phyloP scores from a whole-genome alignment of 2,329 filamentous ascomycete species.

The Aspergillus neoniger region DNA sequence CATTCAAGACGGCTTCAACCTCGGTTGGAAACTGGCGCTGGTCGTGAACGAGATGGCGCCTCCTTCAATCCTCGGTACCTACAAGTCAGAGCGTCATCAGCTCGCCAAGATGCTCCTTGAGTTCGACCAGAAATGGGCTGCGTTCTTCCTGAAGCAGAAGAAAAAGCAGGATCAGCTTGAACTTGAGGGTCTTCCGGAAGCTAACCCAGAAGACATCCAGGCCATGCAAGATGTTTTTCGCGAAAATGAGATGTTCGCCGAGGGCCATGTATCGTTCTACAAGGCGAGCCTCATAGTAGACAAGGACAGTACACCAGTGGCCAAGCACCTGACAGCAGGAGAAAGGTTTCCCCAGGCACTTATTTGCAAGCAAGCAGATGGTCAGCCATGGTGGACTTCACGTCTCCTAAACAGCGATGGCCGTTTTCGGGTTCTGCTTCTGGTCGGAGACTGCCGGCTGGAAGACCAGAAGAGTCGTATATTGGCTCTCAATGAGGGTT shows the following conservation, averaged over 20 bases:
- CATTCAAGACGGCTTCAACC: conserved; percentile 55
- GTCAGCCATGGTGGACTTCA: conserved; percentile 19
- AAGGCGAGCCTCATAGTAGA: conserved; percentile 7
- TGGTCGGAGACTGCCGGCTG: conserved; percentile 60
- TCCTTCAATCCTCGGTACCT: conserved; percentile 50
- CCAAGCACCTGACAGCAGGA: conserved; percentile 9
- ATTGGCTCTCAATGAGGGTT: conserved; percentile 46
- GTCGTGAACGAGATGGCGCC: conserved; percentile 46
- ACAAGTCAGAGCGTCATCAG: conserved; percentile 54
- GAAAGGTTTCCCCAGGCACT: conserved; percentile 26
- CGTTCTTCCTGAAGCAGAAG: conserved; percentile 6
- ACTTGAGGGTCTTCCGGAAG: not conserved
- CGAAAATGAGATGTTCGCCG: conserved; percentile 4
- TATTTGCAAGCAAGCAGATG: conserved; percentile 22
- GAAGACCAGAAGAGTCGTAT: conserved; percentile 49
- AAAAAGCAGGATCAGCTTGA: not conserved
- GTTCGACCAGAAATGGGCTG: conserved; percentile 51
- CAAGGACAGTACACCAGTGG: conserved; percentile 3
- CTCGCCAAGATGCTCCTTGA: conserved; percentile 67
- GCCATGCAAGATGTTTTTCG: conserved; percentile 10
- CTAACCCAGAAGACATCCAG: not conserved
- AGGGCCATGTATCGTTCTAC: conserved; percentile 11
- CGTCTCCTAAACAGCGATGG: conserved; percentile 37
- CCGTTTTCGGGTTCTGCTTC: conserved; percentile 48
- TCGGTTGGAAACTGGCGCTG: conserved; percentile 57